Evolutionary conservation across 495 filamentous ascomycete species (phyloP).

Genomic region (Xylaria castorea): DNA sequence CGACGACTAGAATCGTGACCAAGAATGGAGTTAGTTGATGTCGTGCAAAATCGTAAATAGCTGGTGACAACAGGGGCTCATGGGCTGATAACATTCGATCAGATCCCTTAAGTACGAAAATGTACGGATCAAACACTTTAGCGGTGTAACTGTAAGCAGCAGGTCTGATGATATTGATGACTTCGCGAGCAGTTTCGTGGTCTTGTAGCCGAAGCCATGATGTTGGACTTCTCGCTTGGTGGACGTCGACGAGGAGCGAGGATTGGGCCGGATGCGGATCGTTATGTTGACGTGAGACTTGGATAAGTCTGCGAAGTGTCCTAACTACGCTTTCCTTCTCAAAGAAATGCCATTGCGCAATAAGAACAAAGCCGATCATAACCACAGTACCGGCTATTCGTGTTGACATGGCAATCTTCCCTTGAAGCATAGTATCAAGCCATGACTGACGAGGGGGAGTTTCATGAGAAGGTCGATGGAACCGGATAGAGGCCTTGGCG

Average conservation of each 20-base stretch:
- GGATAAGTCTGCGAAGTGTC: conserved; percentile 49
- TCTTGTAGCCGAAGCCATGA: conserved; percentile 77
- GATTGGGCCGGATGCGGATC: conserved; percentile 43
- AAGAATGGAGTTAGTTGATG: conserved; percentile 64
- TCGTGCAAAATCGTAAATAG: conserved; percentile 61
- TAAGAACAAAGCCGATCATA: conserved; percentile 65
- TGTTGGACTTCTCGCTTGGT: conserved; percentile 71
- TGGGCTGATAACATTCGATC: conserved; percentile 56
- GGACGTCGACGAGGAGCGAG: conserved; percentile 56
- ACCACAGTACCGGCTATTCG: conserved; percentile 66
- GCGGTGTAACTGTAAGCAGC: conserved; percentile 69
- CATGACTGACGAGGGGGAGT: conserved; percentile 48
- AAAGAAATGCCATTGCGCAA: conserved; percentile 71
- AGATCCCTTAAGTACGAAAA: conserved; percentile 70
- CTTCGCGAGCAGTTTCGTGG: conserved; percentile 72
- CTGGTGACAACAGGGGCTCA: conserved; percentile 55
- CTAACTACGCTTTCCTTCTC: conserved; percentile 58
- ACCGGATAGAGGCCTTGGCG: conserved; percentile 51
- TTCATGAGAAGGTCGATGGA: conserved; percentile 36
- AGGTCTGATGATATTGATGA: conserved; percentile 72
- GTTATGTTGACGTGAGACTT: conserved; percentile 34
- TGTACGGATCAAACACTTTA: conserved; percentile 68
- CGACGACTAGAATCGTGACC: conserved; percentile 58
- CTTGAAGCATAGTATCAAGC: conserved; percentile 56
- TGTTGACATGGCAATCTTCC: conserved; percentile 61